These are phyloP conservation scores for Penicillium bovifimosum DNA, from an alignment of 495 filamentous ascomycete genomes.

Conservation along the genomic window DNA sequence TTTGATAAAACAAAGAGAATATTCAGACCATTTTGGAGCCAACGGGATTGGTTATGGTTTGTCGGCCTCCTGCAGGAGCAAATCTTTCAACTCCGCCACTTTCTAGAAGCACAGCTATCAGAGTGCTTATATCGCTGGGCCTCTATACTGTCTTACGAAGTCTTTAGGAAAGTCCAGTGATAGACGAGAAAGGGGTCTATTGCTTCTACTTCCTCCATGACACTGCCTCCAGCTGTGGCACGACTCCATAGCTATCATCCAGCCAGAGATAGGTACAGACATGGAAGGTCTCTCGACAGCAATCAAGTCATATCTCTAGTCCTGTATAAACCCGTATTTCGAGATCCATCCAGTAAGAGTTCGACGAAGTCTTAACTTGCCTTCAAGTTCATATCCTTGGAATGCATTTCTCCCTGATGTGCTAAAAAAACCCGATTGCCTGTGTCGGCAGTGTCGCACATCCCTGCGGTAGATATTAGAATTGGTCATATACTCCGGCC, in stretches of 20 bases:
- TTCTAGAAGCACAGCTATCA: too few relatives aligned
- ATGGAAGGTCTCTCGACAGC: too few relatives aligned
- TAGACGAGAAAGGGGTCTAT: neutral
- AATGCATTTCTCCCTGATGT: too few relatives aligned
- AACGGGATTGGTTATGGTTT: neutral
- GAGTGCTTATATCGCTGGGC: too few relatives aligned
- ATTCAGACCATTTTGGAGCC: neutral
- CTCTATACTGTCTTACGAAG: neutral
- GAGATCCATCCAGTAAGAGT: too few relatives aligned
- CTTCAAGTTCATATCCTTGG: neutral
- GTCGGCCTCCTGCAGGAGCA: neutral
- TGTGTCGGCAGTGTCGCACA: neutral
- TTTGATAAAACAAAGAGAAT: neutral
- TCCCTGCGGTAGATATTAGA: neutral
- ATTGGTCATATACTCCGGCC: neutral
- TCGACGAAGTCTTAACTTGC: too few relatives aligned
- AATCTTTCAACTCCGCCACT: neutral
- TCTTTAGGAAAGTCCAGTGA: neutral
- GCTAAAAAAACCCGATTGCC: neutral
- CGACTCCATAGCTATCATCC: neutral
- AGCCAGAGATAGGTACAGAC: neutral
- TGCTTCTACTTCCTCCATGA: neutral
- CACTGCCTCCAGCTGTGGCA: neutral
- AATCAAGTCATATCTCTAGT: too few relatives aligned
- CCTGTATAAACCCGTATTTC: too few relatives aligned